Conservation (phyloP, 495 filamentous ascomycete species). For the Xylaria bambusicola region DNA sequence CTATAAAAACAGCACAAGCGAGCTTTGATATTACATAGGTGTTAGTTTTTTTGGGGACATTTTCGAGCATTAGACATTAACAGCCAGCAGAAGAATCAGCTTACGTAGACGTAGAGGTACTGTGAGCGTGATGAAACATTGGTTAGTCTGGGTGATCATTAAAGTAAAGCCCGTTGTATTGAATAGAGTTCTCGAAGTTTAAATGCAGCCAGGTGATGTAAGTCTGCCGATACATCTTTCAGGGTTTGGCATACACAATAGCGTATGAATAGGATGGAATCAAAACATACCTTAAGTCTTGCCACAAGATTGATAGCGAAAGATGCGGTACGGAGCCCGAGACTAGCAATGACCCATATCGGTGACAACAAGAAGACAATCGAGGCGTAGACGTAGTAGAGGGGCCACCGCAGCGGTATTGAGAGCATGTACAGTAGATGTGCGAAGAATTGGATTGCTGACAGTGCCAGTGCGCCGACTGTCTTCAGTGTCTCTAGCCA, state of each 20-base stretch:
- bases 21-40: constrained; percentile 38
- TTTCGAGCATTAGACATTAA: no score
- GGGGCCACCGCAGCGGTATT: constrained; percentile 36
- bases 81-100: constrained; percentile 6
- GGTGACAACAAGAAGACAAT: constrained; percentile 38
- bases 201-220: no score
- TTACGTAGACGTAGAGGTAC: constrained; percentile 63
- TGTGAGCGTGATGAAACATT: no score
- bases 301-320: constrained; percentile 44
- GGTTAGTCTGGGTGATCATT: no score
- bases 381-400: constrained; percentile 37
- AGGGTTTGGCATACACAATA: background rate
- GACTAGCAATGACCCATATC: constrained; percentile 36
- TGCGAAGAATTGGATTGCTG: constrained; percentile 21
- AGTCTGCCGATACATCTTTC: no score
- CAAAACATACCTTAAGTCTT: constrained; percentile 63
- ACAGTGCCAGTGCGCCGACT: constrained; percentile 35
- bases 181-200: no score
- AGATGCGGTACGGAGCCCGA: constrained; percentile 22
- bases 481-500: constrained; percentile 24
- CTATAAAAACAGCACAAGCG: constrained; percentile 60
- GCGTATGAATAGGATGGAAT: constrained; percentile 11
- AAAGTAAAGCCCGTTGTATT: no score
- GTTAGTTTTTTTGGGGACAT: constrained; percentile 22
- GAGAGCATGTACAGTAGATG: constrained; percentile 35